Evolutionary conservation across 1,284 basidiomycete species (phyloP).

Genomic region (Leccinum griseonigrum): DNA sequence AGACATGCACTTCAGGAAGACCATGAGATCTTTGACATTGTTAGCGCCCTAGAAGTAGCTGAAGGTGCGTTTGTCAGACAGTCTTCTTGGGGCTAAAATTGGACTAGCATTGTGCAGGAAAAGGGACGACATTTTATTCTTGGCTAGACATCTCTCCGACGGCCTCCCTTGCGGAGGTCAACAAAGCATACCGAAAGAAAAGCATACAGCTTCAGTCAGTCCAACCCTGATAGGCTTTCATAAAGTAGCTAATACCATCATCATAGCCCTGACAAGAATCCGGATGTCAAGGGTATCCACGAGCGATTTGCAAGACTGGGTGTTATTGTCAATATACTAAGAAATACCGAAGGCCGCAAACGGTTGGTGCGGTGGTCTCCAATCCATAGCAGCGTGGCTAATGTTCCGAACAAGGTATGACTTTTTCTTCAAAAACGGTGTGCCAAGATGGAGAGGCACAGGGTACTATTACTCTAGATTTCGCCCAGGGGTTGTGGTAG

Average conservation of each 20-base stretch:
- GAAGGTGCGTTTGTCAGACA: slow-evolving; percentile 56
- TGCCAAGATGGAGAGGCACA: slow-evolving; percentile 85
- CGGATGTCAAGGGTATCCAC: slow-evolving; percentile 73
- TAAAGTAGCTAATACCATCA: slow-evolving; percentile 10
- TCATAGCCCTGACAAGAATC: slow-evolving; percentile 89
- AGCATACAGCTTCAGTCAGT: slow-evolving; percentile 84
- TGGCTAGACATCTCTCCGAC: slow-evolving; percentile 73
- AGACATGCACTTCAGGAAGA: slow-evolving; percentile 59
- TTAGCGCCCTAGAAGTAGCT: slow-evolving; percentile 73
- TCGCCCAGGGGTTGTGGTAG: slow-evolving; percentile 81
- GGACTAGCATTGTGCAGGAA: slow-evolving; percentile 45
- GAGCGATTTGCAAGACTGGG: slow-evolving; percentile 88
- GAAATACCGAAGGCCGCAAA: slow-evolving; percentile 72
- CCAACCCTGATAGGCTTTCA: neutral
- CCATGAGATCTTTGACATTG: slow-evolving; percentile 96
- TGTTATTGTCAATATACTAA: slow-evolving; percentile 80
- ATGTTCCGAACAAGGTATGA: slow-evolving; percentile 58
- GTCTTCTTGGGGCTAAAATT: slow-evolving; percentile 3
- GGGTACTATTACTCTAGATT: slow-evolving; percentile 92
- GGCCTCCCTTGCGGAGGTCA: slow-evolving; percentile 72
- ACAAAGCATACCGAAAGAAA: slow-evolving; percentile 86
- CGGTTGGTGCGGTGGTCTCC: slow-evolving; percentile 48
- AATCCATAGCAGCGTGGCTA: slow-evolving; percentile 1
- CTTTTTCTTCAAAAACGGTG: slow-evolving; percentile 90
- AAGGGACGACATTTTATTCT: slow-evolving; percentile 88